Base-by-base conservation (phyloP, 78 protist genomes). In the Creolimax fragrantissima region DNA sequence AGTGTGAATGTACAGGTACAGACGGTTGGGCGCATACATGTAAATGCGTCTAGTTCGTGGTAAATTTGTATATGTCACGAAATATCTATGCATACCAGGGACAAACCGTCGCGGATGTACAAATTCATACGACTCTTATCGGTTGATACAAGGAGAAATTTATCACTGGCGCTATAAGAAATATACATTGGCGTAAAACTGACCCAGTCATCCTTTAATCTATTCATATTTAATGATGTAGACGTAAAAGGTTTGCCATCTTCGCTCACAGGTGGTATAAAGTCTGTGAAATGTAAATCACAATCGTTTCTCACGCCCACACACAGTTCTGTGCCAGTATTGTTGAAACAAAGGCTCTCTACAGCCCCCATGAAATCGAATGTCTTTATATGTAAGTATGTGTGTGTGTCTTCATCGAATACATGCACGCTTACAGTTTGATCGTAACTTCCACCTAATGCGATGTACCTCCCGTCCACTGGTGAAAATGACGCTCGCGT, bases 121-220 rank as follows among this genome's bases (percentile, higher is more conserved):
- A n/a, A 84, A 39, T 84, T 17, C 24, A 84, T 35, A 37, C 81
- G 6, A 83, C 84, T 36, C 90, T 17, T 42, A 42, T 44, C 90
- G 36, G 92, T 90, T 39, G 58, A 45, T 3, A 90, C 85, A 7
- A 90, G 44, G 3, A 90, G 44, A 35, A 58, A 58, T 42, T 89
- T 89, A 11, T 2, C 3, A n/a, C 4, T 85, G 44, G 92, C 89
- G 36, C 58, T 42, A 44, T 45, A 45, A 36, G 83, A 66, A n/a
- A 41, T 4, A 11, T 90, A 85, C 92, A 90, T 17, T 3, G 92
- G 84, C 11, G 45, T 41, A 41, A 90, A 90, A 44, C 92, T 90
- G 17, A 90, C 92, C 39, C n/a, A 74, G 3, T 66, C 86, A 88
- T 90, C 92, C 32, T 41, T 44, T 17, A 45, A 17, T 35, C 35